Conservation (phyloP, 306 rosid genomes). For the Abrus precatorius region DNA sequence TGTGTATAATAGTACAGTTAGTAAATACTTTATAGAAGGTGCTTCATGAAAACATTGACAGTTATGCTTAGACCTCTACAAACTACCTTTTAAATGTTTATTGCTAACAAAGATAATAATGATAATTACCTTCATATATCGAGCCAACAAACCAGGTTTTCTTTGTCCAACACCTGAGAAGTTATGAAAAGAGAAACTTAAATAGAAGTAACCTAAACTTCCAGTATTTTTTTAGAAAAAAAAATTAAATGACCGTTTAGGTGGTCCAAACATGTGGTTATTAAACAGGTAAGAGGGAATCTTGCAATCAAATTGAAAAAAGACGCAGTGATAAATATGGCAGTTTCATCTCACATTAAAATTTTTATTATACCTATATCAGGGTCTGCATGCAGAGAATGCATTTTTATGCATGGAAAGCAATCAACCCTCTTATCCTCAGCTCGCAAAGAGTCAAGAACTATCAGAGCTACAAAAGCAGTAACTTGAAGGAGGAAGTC, state of each 20-base stretch:
- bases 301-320: constrained; percentile 21
- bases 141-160: constrained; percentile 80
- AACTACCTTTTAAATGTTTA: constrained; percentile 16
- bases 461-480: constrained; percentile 94
- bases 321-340: constrained; percentile 11
- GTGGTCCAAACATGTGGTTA: constrained; percentile 16
- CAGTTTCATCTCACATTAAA: constrained; percentile 38
- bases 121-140: constrained; percentile 89
- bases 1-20: background rate
- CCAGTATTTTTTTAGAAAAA: background rate
- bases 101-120: background rate
- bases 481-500: constrained; percentile 98
- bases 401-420: constrained; percentile 81
- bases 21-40: constrained; percentile 22
- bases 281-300: constrained; percentile 27
- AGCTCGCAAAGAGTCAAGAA: constrained; percentile 79
- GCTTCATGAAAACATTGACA: constrained; percentile 10
- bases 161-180: constrained; percentile 68
- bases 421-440: constrained; percentile 96
- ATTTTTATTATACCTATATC: constrained; percentile 70
- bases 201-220: constrained; percentile 43
- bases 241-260: constrained; percentile 24
- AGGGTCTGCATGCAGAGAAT: constrained; percentile 62
- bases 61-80: constrained; percentile 19
- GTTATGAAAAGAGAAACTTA: constrained; percentile 46